phyloP scores from a whole-genome alignment of 768 basidiomycete species.

The Termitomyces bulborhizus region DNA sequence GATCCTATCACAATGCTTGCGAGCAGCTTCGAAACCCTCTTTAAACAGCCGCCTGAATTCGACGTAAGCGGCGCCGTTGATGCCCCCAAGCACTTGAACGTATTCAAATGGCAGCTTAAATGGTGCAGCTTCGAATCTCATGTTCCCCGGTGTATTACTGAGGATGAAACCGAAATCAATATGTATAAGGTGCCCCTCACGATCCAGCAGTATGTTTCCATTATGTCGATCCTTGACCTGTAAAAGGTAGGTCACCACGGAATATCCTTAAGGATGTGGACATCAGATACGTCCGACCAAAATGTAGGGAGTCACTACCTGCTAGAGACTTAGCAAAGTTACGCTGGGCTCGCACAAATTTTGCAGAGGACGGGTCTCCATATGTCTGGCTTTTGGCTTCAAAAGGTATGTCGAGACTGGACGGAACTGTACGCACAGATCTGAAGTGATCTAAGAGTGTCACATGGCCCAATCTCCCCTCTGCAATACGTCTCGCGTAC shows the following conservation, averaged over 20 bases:
- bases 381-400: constrained; percentile 56
- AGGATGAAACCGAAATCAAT: constrained; percentile 99
- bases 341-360: constrained; percentile 84
- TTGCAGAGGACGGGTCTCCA: constrained; percentile 81
- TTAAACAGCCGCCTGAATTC: constrained; percentile 87
- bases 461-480: constrained; percentile 79
- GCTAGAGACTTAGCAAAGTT: constrained; percentile 93
- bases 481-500: constrained; percentile 82
- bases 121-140: constrained; percentile 98
- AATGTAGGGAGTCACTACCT: constrained; percentile 32
- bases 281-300: neutral
- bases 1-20: constrained; percentile 96
- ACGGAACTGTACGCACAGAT: constrained; percentile 43
- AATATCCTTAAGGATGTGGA: constrained; percentile 58
- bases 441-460: constrained; percentile 90
- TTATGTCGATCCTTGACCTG: constrained; percentile 99
- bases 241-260: constrained; percentile 90
- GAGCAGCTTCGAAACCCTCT: constrained; percentile 87
- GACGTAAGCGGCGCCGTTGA: constrained; percentile 64
- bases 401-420: neutral
- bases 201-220: constrained; percentile 94
- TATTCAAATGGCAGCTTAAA: constrained; percentile 97
- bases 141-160: constrained; percentile 93
- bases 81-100: constrained; percentile 90
- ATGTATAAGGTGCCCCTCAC: constrained; percentile 91